Evolutionary conservation across 2,329 filamentous ascomycete genomes (phyloP).

Genomic region (Intubia oerlemansii): DNA sequence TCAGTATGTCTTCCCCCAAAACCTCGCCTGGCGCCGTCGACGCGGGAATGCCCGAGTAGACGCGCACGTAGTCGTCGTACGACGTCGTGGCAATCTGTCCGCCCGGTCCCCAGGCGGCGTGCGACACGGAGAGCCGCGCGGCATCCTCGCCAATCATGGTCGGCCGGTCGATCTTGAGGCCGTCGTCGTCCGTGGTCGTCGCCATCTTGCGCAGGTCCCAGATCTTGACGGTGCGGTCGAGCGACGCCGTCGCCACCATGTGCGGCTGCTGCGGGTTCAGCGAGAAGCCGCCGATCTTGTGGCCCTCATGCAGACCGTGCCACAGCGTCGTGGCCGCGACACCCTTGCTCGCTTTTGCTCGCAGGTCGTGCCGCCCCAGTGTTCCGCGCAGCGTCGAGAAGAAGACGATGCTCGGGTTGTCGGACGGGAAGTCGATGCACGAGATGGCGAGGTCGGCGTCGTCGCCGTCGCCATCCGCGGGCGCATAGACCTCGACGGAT

Average conservation of each 20-base stretch:
- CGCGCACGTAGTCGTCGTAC: slow-evolving; percentile 89
- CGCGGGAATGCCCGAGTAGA: slow-evolving; percentile 47
- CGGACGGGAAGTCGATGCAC: slow-evolving; percentile 55
- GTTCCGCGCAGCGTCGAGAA: slow-evolving; percentile 73
- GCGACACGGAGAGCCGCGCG: slow-evolving; percentile 69
- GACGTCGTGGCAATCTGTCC: slow-evolving; percentile 81
- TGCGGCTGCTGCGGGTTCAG: slow-evolving; percentile 63
- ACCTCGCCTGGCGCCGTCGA: slow-evolving; percentile 26
- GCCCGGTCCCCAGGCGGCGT: slow-evolving; percentile 70
- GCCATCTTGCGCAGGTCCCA: slow-evolving; percentile 78
- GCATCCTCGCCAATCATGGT: slow-evolving; percentile 60
- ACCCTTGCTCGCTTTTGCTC: too few relatives aligned
- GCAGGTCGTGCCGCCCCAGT: slow-evolving; percentile 64
- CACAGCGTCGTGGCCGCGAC: slow-evolving; percentile 39
- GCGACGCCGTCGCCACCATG: slow-evolving; percentile 67
- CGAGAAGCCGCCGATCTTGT: slow-evolving; percentile 91
- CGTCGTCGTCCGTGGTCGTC: slow-evolving; percentile 28
- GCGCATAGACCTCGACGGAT: slow-evolving; percentile 65
- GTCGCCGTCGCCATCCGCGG: slow-evolving; percentile 28
- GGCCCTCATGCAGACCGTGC: slow-evolving; percentile 44
- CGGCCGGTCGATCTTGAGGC: slow-evolving; percentile 28
- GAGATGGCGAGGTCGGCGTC: slow-evolving; percentile 52
- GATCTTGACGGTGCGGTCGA: slow-evolving; percentile 75
- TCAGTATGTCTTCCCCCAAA: too few relatives aligned
- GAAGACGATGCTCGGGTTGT: slow-evolving; percentile 52